These are phyloP conservation scores for Smittium culicis DNA, from an alignment of 371 early-diverging fungal species.

Conservation along the genomic window DNA sequence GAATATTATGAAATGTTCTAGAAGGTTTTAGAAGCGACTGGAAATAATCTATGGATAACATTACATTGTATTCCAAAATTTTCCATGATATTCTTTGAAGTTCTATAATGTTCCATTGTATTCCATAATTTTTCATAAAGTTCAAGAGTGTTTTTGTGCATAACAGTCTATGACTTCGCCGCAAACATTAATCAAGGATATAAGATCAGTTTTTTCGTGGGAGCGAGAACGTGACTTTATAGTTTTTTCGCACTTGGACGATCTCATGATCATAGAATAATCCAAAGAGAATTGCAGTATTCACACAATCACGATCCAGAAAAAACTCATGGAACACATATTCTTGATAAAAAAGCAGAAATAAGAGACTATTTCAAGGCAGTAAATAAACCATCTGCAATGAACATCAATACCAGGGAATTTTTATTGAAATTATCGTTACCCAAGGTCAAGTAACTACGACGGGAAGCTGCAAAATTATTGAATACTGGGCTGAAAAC, in stretches of 20 bases:
- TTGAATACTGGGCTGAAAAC: background rate
- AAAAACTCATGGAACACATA: conserved; percentile 21
- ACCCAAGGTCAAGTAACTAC: background rate
- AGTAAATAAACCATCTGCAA: conserved; percentile 27
- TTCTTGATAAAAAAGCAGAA: conserved; percentile 23
- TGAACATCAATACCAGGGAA: conserved; percentile 22
- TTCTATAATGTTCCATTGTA: no score
- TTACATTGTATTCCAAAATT: no score
- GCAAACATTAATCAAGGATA: background rate
- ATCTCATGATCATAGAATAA: conserved; percentile 22
- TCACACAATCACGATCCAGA: conserved; percentile 14
- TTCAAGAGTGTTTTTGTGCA: no score
- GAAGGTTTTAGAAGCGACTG: no score
- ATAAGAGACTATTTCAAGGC: conserved; percentile 23
- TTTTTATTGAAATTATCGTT: background rate
- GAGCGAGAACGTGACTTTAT: conserved; percentile 22
- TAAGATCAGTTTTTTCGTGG: conserved; percentile 21
- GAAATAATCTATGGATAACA: no score
- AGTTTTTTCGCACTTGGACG: conserved; percentile 30
- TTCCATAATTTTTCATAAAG: no score
- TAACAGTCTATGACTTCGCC: background rate
- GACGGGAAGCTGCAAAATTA: background rate
- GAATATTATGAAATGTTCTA: no score
- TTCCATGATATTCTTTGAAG: no score
- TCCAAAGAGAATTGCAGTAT: conserved; percentile 5